Conservation (phyloP, 305 asterid species). For the Solanum aculeatissimum region DNA sequence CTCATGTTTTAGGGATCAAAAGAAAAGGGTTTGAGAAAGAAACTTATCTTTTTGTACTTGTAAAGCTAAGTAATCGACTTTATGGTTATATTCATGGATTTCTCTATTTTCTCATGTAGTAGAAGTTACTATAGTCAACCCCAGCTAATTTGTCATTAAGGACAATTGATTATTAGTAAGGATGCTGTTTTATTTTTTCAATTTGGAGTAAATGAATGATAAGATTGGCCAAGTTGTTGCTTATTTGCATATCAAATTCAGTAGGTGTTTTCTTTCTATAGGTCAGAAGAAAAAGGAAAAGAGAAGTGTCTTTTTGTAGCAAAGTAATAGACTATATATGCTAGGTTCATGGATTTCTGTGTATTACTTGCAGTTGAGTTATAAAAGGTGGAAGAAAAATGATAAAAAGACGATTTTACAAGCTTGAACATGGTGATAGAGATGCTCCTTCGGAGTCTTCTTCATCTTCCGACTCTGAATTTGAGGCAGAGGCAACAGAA, state of each 20-base stretch:
- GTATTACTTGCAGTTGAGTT: conserved; percentile 30
- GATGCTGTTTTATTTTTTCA: background rate
- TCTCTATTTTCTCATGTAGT: background rate
- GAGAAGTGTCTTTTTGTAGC: background rate
- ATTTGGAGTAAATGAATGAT: background rate
- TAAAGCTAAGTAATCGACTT: background rate
- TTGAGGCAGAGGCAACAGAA: conserved; percentile 48
- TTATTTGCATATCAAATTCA: background rate
- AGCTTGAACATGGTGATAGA: conserved; percentile 59
- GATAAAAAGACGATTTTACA: conserved; percentile 86
- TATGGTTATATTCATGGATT: background rate
- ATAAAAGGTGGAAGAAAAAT: conserved; percentile 15
- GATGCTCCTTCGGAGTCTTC: conserved; percentile 73
- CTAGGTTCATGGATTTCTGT: conserved; percentile 2
- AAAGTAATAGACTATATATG: background rate
- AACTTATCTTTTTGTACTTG: background rate
- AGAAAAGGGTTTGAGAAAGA: background rate
- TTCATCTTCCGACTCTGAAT: conserved; percentile 62
- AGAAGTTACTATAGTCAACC: background rate
- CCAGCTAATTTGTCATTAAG: background rate
- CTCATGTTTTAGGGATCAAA: background rate
- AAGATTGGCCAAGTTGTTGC: background rate
- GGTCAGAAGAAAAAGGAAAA: background rate
- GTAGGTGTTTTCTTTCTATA: background rate
- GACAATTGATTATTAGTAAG: background rate